Evolutionary conservation across 176 grass and related monocot species (phyloP).

Genomic region (Musa troglodytarum): DNA sequence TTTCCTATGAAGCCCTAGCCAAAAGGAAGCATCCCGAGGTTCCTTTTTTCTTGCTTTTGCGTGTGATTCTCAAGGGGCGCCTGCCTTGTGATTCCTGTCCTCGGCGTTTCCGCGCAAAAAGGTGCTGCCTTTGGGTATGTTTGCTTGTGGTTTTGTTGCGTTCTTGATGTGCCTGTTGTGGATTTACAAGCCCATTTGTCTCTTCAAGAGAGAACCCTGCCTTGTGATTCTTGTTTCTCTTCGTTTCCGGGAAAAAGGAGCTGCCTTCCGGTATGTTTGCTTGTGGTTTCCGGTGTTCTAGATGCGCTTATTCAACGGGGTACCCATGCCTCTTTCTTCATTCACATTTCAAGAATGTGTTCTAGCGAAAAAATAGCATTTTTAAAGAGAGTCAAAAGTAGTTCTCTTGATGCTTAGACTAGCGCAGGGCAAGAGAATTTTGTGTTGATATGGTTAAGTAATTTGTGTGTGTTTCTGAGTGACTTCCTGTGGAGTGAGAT

Average conservation of each 20-base stretch:
- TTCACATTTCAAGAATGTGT: no score
- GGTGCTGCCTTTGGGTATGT: no score
- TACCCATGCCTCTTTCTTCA: no score
- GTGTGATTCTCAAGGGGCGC: neutral
- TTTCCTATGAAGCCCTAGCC: slow-evolving; percentile 1
- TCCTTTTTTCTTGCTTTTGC: neutral
- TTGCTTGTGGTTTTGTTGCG: no score
- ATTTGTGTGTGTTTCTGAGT: neutral
- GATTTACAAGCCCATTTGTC: neutral
- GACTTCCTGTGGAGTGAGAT: neutral
- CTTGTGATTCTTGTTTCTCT: neutral
- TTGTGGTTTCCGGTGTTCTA: no score
- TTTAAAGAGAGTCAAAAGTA: neutral
- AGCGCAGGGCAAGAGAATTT: neutral
- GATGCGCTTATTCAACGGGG: no score
- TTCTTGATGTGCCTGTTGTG: neutral
- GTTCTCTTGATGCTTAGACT: no score
- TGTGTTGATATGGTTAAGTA: neutral
- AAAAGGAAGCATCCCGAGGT: neutral
- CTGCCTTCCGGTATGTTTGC: no score
- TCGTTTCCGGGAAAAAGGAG: neutral
- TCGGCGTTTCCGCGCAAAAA: no score
- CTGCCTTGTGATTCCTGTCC: neutral
- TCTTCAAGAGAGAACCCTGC: neutral
- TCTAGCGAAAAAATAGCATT: no score